A percentile compares a stretch with the other conserved stretches of the same genome.
Conservation (phyloP, 352 stramenopile genomes). For the Globisporangium uncinulatum region DNA sequence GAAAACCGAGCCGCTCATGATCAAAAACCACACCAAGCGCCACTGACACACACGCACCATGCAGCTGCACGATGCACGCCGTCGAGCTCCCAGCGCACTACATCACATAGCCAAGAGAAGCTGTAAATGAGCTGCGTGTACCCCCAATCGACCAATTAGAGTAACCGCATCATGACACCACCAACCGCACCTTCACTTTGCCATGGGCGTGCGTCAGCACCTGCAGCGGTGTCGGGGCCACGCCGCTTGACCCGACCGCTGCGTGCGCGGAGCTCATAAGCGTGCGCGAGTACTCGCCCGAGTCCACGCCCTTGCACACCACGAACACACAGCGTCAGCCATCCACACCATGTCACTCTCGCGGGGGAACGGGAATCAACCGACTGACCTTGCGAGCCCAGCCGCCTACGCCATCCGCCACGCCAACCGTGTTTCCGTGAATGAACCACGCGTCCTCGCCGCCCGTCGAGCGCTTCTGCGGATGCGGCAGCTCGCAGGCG, state of each 20-base stretch:
- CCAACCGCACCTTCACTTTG: constrained; percentile 38
- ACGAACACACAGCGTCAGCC: too few species aligned
- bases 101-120: not conserved
- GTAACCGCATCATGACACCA: not conserved
- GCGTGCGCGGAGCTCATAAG: constrained; percentile 59
- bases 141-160: too few species aligned
- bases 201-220: constrained; percentile 65
- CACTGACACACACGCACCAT: constrained; percentile 27
- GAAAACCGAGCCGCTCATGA: too few species aligned
- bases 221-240: constrained; percentile 49
- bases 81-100: constrained; percentile 80
- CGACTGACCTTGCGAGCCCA: constrained; percentile 72
- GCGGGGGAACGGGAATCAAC: not conserved
- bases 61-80: constrained; percentile 76
- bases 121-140: not conserved
- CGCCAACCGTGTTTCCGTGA: constrained; percentile 63
- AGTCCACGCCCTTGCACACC: constrained; percentile 72
- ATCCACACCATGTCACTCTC: too few species aligned
- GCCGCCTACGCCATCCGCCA: constrained; percentile 83
- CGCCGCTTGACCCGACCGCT: constrained; percentile 16
- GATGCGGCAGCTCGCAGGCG: constrained; percentile 73
- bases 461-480: constrained; percentile 75
- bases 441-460: constrained; percentile 87
- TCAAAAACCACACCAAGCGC: too few species aligned
- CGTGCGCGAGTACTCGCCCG: constrained; percentile 82